These are phyloP conservation scores for Pestalotiopsis sp. DNA, from an alignment of 2,329 filamentous ascomycete species.

Conservation along the genomic window DNA sequence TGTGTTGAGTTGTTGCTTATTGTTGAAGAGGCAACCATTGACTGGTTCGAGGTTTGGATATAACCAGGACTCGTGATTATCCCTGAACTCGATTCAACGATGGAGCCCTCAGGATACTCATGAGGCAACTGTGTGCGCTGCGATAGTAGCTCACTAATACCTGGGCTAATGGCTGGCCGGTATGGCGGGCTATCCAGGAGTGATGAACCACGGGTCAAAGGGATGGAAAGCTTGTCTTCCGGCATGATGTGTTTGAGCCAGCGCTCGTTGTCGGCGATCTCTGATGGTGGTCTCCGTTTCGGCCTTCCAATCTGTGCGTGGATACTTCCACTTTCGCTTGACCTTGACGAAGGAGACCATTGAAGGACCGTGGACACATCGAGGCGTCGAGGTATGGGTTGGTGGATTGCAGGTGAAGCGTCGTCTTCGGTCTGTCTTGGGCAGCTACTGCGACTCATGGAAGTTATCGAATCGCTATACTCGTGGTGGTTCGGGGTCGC, in stretches of 20 bases:
- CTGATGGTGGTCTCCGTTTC: constrained; percentile 18
- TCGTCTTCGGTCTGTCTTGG: not conserved
- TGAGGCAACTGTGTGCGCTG: not conserved
- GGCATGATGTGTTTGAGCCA: constrained; percentile 7
- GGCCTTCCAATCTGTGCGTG: constrained; percentile 15
- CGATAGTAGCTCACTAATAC: constrained; percentile 3
- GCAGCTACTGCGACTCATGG: not conserved
- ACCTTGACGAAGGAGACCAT: constrained; percentile 31
- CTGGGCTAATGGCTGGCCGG: not conserved
- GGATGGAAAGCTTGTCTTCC: constrained; percentile 6
- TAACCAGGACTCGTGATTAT: not conserved
- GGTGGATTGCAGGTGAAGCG: constrained; percentile 25
- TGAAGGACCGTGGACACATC: constrained; percentile 22
- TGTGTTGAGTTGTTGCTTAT: not conserved
- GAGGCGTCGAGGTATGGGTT: constrained; percentile 27
- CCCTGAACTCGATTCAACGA: not conserved
- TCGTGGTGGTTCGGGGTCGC: not conserved
- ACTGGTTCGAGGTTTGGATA: not conserved
- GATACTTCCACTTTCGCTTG: constrained; percentile 16
- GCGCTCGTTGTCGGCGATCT: constrained; percentile 12
- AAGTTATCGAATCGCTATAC: not conserved
- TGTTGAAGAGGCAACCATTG: not conserved
- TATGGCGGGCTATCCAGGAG: constrained; percentile 8
- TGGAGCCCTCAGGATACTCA: not conserved
- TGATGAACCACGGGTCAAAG: constrained; percentile 16